Evolutionary conservation across 2,329 filamentous ascomycete genomes (phyloP).

Genomic region (Colletotrichum destructivum): DNA sequence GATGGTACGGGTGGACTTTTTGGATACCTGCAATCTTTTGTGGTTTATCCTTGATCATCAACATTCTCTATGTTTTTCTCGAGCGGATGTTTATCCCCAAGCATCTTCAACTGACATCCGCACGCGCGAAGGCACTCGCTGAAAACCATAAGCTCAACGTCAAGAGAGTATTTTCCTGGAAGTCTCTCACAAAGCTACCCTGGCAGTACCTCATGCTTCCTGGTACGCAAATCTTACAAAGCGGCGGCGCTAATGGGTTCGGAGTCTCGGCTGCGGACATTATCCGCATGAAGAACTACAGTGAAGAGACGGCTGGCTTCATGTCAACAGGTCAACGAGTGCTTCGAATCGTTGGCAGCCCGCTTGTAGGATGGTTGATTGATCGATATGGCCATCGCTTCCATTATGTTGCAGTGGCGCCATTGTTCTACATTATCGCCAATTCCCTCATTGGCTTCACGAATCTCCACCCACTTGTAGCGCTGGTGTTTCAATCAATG

Average conservation of each 20-base stretch:
- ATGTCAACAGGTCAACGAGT: conserved; percentile 45
- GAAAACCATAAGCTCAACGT: conserved; percentile 24
- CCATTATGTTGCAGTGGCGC: too few relatives aligned
- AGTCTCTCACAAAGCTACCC: conserved; percentile 39
- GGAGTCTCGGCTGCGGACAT: conserved; percentile 45
- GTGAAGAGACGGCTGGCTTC: conserved; percentile 45
- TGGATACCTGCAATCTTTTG: too few relatives aligned
- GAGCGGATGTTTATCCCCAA: too few relatives aligned
- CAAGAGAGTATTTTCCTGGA: conserved; percentile 44
- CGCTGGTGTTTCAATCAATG: too few relatives aligned
- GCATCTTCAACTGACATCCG: conserved; percentile 35
- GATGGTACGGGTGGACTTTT: too few relatives aligned
- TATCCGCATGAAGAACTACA: conserved; percentile 47
- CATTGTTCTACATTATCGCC: too few relatives aligned
- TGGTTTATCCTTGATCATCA: too few relatives aligned
- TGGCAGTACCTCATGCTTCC: conserved; percentile 47
- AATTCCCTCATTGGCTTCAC: too few relatives aligned
- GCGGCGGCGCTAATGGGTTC: conserved; percentile 44
- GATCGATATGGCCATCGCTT: too few relatives aligned
- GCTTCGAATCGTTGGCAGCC: conserved; percentile 44
- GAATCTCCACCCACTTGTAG: too few relatives aligned
- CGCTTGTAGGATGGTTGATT: conserved; percentile 4
- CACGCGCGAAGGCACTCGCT: conserved; percentile 38
- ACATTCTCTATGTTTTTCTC: too few relatives aligned
- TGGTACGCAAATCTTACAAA: conserved; percentile 45